Conservation (phyloP, 176 grass and related monocot genomes). For the Eragrostis nindensis region DNA sequence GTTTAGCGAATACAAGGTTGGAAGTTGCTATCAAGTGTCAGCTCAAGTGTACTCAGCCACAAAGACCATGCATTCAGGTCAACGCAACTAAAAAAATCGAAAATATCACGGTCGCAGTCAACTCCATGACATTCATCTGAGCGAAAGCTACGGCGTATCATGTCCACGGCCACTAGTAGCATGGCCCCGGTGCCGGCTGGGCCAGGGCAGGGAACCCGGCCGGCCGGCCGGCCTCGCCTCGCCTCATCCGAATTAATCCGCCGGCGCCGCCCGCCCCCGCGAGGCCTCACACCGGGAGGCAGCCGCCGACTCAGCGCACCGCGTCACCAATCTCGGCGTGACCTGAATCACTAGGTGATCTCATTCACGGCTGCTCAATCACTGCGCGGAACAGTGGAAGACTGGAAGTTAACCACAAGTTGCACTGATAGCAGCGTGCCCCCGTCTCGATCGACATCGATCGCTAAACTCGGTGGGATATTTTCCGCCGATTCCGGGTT, state of each 20-base stretch:
- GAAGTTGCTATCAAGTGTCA: background rate
- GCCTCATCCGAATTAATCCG: constrained; percentile 33
- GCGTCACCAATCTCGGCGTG: too few species aligned
- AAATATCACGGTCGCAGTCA: background rate
- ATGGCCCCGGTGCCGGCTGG: background rate
- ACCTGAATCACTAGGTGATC: too few species aligned
- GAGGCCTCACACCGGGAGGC: constrained; percentile 31
- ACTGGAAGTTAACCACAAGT: too few species aligned
- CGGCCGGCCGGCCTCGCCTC: constrained; percentile 9
- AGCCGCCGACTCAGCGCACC: background rate
- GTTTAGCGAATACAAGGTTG: background rate
- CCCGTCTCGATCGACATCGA: too few species aligned
- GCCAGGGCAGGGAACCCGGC: constrained; percentile 37
- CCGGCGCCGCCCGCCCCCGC: constrained; percentile 41
- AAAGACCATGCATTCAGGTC: background rate
- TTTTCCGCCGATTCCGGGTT: too few species aligned
- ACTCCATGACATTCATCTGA: background rate
- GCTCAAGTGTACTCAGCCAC: background rate
- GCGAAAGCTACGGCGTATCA: background rate
- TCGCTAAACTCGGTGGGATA: too few species aligned
- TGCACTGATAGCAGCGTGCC: too few species aligned
- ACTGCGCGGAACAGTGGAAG: too few species aligned
- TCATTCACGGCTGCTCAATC: too few species aligned
- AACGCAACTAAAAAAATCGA: background rate
- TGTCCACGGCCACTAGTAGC: background rate